phyloP scores from a whole-genome alignment of 2,329 filamentous ascomycete species.

The Alternaria gaisen region DNA sequence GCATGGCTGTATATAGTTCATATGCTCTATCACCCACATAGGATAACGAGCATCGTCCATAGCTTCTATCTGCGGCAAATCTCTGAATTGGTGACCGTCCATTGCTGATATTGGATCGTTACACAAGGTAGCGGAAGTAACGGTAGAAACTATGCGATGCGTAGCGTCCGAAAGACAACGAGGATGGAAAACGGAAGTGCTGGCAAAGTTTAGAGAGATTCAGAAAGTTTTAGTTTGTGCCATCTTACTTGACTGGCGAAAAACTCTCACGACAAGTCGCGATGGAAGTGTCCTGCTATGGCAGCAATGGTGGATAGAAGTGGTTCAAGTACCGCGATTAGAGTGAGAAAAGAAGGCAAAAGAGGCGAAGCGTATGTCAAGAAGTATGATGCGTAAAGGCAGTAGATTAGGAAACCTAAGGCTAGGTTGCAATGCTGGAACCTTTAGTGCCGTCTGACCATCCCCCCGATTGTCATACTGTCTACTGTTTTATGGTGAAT shows the following conservation, averaged over 20 bases:
- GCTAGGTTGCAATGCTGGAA: slow-evolving; percentile 42
- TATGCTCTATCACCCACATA: slow-evolving; percentile 20
- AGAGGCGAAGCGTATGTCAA: slow-evolving; percentile 39
- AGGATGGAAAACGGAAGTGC: background rate
- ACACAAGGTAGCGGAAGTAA: background rate
- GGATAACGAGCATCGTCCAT: slow-evolving; percentile 31
- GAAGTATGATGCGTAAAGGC: slow-evolving; percentile 28
- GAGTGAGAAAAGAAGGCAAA: slow-evolving; percentile 26
- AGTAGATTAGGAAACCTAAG: slow-evolving; percentile 30
- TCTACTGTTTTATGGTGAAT: slow-evolving; percentile 43
- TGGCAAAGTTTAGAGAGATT: slow-evolving; percentile 6
- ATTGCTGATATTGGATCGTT: slow-evolving; percentile 15
- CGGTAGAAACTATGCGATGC: background rate
- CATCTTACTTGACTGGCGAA: slow-evolving; percentile 7
- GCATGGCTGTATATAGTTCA: slow-evolving; percentile 21
- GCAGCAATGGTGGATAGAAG: slow-evolving; percentile 9
- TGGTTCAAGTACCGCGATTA: slow-evolving; percentile 19
- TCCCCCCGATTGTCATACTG: slow-evolving; percentile 29
- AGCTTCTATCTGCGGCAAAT: slow-evolving; percentile 42
- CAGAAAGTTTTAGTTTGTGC: background rate
- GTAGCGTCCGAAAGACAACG: background rate
- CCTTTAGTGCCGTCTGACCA: slow-evolving; percentile 30
- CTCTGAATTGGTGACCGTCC: slow-evolving; percentile 37
- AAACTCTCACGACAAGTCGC: background rate
- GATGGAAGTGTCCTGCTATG: slow-evolving; percentile 3